Evolutionary conservation across 2,329 filamentous ascomycete species (phyloP), one percentile per base, ranked within the genome.

Genomic region (Microascus cirrosus): DNA sequence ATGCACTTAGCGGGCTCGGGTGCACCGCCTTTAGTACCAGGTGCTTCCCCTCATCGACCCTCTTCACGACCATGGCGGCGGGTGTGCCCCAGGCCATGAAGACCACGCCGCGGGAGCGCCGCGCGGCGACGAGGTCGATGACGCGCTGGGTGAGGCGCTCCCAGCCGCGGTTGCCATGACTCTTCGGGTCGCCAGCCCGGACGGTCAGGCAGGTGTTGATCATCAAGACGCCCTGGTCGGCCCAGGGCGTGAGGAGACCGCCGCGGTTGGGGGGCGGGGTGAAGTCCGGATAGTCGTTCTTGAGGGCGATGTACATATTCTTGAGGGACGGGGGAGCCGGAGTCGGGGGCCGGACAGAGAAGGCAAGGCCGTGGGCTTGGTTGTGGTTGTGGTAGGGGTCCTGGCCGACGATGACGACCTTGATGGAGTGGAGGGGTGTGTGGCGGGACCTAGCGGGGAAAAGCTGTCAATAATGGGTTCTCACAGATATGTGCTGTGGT

Each of bases 311-410:
- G 77, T 95, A 99, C 75, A 99, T 96, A 74, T 99, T 99, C 65
- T 84, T 83, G 18, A 99, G 84, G 1, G 90, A 96, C 0, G 93
- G 92, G 0, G 94, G 94, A 1, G 93, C 90, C 3, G 83, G 83
- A 0, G 90, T 95, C 0, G 94, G 94, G 2, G 93, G 86, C 11
- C 89, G 89, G 58, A 97, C 92, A 54, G 90, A 96, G 79, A 99
- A 99, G 69, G 89, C 93, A 60, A 99, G 85, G 51, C 94, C 94
- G 71, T 97, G 94, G 55, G 94, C 94, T 77, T 99, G 94, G 71
- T 95, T 95, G 70, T 84, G 71, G 70, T 95, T 95, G 76, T 99
- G 94, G 72, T 99, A 99, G 2, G 94, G 94, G 70, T 99, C 94
- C 75, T 99, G 94, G 63, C 94, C 94, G 58, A 97, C 73, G 67